Conservation (phyloP, 805 yeast genomes). For the Starmerella ratchasimensis region DNA sequence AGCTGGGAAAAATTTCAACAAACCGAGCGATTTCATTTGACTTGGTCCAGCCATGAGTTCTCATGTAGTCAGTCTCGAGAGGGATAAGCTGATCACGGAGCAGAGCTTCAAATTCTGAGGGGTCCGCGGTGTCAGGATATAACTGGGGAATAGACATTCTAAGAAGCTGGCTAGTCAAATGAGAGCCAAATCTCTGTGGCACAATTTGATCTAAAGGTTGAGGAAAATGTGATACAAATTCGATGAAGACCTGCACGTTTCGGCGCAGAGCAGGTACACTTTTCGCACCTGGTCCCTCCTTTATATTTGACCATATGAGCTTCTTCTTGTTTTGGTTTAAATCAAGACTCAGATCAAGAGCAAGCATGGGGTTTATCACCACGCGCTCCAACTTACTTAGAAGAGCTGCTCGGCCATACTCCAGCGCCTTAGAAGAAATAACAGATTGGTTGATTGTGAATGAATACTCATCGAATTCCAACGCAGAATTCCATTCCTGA, state of each 20-base stretch:
- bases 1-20: constrained; percentile 7
- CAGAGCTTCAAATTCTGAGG: constrained; percentile 4
- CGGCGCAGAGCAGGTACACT: not conserved
- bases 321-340: not conserved
- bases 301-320: not conserved
- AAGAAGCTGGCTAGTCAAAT: constrained; percentile 5
- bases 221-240: not conserved
- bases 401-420: not conserved
- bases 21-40: constrained; percentile 8
- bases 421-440: not conserved
- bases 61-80: constrained; percentile 5
- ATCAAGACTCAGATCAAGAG: not conserved
- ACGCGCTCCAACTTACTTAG: not conserved
- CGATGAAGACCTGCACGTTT: not conserved
- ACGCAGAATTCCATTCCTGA: too few relatives aligned
- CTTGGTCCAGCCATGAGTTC: constrained; percentile 6
- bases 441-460: too few relatives aligned
- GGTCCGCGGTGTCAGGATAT: constrained; percentile 10
- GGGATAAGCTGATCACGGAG: constrained; percentile 5
- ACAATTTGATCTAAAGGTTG: not conserved
- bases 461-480: too few relatives aligned
- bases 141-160: constrained; percentile 10
- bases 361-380: not conserved
- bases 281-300: not conserved
- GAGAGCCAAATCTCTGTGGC: constrained; percentile 2